Percentiles rank a stretch among this genome's conserved stretches.
Evolutionary conservation across 2,329 filamentous ascomycete genomes (phyloP).

Genomic region (Calonectria naviculata): DNA sequence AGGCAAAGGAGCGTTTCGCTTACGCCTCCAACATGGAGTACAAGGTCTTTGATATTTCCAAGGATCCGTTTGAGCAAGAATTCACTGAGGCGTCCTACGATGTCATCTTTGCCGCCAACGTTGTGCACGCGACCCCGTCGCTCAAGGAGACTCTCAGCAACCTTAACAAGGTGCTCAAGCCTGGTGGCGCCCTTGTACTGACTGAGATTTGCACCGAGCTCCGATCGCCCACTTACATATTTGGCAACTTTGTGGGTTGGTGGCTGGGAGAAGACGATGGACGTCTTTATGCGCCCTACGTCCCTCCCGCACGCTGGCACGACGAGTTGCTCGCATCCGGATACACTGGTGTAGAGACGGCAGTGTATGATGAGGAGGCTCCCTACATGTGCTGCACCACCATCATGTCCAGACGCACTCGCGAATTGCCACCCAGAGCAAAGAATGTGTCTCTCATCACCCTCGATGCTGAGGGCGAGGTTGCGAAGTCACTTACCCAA

Average conservation of each 20-base stretch:
- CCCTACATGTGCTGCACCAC: constrained; percentile 26
- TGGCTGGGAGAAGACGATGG: constrained; percentile 47
- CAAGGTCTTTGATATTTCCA: constrained; percentile 32
- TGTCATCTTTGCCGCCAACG: constrained; percentile 48
- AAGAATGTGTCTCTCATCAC: constrained; percentile 10
- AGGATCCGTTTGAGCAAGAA: constrained; percentile 44
- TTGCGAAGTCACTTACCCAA: background rate
- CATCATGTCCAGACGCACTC: constrained; percentile 19
- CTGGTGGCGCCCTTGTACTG: constrained; percentile 45
- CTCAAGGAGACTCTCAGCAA: constrained; percentile 44
- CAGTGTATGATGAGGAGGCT: background rate
- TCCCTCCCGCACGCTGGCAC: constrained; percentile 40
- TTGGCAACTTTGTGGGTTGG: constrained; percentile 47
- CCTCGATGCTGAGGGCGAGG: background rate
- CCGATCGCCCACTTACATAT: constrained; percentile 42
- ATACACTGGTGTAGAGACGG: constrained; percentile 27
- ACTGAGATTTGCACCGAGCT: constrained; percentile 40
- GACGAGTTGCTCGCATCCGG: constrained; percentile 39
- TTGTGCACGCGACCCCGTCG: constrained; percentile 50
- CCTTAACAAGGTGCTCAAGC: constrained; percentile 45
- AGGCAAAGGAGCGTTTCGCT: constrained; percentile 42
- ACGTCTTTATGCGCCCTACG: constrained; percentile 40
- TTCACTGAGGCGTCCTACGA: constrained; percentile 47
- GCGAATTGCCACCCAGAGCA: background rate
- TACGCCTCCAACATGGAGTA: constrained; percentile 28